These are phyloP conservation scores for Isatis lusitanica DNA, from an alignment of 441 rosid genomes.

Conservation along the genomic window DNA sequence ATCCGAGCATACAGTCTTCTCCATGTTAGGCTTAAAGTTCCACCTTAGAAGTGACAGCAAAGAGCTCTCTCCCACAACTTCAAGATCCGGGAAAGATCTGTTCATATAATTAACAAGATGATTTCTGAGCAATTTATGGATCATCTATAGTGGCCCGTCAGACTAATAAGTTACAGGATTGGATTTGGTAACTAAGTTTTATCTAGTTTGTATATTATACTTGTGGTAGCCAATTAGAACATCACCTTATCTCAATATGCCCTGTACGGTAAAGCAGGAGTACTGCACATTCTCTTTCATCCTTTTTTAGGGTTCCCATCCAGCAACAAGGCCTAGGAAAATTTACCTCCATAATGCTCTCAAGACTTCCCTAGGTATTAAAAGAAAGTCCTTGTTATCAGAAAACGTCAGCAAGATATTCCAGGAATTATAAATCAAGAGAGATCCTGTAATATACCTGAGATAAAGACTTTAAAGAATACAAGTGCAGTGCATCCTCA, in stretches of 20 bases:
- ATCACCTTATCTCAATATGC: slow-evolving; percentile 74
- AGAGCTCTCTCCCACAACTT: slow-evolving; percentile 68
- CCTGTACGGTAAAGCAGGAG: slow-evolving; percentile 74
- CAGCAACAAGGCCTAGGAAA: slow-evolving; percentile 72
- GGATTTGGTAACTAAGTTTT: slow-evolving; percentile 17
- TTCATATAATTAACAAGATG: slow-evolving; percentile 26
- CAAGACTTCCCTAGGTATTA: slow-evolving; percentile 55
- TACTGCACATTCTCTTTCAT: slow-evolving; percentile 56
- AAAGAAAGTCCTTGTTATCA: slow-evolving; percentile 32
- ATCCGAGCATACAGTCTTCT: slow-evolving; percentile 58
- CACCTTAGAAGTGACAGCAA: slow-evolving; percentile 71
- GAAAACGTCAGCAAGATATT: slow-evolving; percentile 28
- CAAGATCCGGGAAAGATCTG: slow-evolving; percentile 77
- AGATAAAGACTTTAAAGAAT: slow-evolving; percentile 52
- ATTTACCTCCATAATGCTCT: slow-evolving; percentile 47
- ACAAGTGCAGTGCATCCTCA: slow-evolving; percentile 60
- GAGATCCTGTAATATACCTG: slow-evolving; percentile 50
- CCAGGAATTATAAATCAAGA: slow-evolving; percentile 27
- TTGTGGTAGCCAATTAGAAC: slow-evolving; percentile 5
- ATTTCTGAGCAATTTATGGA: neutral
- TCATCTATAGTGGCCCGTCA: slow-evolving; percentile 15
- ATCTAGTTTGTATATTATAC: slow-evolving; percentile 16
- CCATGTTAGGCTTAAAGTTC: slow-evolving; percentile 78
- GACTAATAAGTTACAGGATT: neutral
- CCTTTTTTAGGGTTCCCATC: slow-evolving; percentile 60